Percentiles rank a stretch among this genome's conserved stretches.
Conservation (phyloP, 306 rosid genomes). For the Acmispon strigosus region DNA sequence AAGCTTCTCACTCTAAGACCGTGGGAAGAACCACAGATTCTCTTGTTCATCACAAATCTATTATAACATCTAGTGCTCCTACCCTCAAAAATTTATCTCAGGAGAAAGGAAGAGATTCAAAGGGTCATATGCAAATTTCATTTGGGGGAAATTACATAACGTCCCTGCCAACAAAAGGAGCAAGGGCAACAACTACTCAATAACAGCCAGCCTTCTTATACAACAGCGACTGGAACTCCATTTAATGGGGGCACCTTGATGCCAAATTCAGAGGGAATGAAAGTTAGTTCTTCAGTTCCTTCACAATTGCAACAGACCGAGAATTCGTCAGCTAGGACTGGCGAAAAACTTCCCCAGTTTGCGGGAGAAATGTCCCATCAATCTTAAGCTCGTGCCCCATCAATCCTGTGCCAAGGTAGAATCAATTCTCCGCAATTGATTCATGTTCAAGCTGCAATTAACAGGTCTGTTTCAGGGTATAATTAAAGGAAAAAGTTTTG, state of each 20-base stretch:
- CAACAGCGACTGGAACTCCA: conserved; percentile 16
- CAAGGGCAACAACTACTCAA: conserved; percentile 29
- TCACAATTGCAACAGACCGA: conserved; percentile 32
- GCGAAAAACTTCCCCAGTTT: conserved; percentile 44
- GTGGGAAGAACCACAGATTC: conserved; percentile 29
- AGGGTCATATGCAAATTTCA: conserved; percentile 58
- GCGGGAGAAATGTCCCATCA: conserved; percentile 49
- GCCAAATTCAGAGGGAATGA: conserved; percentile 22
- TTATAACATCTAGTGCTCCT: conserved; percentile 22
- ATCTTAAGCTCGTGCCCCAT: conserved; percentile 45
- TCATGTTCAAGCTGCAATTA: background rate
- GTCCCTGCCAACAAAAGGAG: conserved; percentile 27
- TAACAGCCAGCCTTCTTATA: conserved; percentile 22
- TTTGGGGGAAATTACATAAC: conserved; percentile 48
- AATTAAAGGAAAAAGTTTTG: background rate
- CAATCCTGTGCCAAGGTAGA: conserved; percentile 24
- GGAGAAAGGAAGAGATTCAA: conserved; percentile 45
- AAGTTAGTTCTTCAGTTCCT: conserved; percentile 23
- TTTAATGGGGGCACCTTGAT: conserved; percentile 20
- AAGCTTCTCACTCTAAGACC: conserved; percentile 37
- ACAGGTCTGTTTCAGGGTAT: background rate
- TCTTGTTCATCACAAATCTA: conserved; percentile 23
- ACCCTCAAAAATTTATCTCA: conserved; percentile 22
- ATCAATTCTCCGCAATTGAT: background rate
- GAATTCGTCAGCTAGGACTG: conserved; percentile 28